These are phyloP conservation scores for Arthrobotrys sphaeroides DNA, from an alignment of 2,329 filamentous ascomycete genomes.

Conservation along the genomic window DNA sequence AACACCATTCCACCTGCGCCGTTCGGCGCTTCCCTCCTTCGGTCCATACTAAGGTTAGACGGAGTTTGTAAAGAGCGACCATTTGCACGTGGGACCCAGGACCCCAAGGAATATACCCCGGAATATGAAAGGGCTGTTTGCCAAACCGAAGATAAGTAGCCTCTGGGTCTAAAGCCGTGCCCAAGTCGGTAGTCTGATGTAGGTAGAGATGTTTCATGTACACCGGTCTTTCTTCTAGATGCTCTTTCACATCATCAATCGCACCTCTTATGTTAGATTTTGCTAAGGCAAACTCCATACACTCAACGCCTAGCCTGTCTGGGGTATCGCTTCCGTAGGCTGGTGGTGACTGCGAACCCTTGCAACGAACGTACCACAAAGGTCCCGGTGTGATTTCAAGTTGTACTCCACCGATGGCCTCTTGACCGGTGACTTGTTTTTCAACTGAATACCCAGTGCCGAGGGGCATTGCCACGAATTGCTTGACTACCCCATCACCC, in stretches of 20 bases:
- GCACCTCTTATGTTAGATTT: not conserved
- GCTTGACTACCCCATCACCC: conserved; percentile 61
- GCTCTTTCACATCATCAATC: not conserved
- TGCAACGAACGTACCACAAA: not conserved
- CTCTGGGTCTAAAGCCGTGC: not conserved
- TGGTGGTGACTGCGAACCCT: not conserved
- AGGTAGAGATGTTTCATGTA: conserved; percentile 6
- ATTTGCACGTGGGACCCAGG: conserved; percentile 1
- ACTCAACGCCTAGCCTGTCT: not conserved
- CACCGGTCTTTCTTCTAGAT: not conserved
- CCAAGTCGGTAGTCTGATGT: not conserved
- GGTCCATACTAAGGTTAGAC: not conserved
- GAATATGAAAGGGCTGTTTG: not conserved
- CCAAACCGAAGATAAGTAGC: not conserved
- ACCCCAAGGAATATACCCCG: not conserved
- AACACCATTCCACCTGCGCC: not conserved
- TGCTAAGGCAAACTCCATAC: not conserved
- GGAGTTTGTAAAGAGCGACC: not conserved
- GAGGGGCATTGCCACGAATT: conserved; percentile 65
- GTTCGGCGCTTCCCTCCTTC: not conserved
- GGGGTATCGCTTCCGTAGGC: not conserved
- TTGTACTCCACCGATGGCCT: conserved; percentile 62
- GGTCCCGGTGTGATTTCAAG: conserved; percentile 63
- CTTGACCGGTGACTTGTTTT: conserved; percentile 63
- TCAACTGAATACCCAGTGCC: conserved; percentile 64